Conservation (phyloP, 768 basidiomycete species). For the Baorangia bicolor region DNA sequence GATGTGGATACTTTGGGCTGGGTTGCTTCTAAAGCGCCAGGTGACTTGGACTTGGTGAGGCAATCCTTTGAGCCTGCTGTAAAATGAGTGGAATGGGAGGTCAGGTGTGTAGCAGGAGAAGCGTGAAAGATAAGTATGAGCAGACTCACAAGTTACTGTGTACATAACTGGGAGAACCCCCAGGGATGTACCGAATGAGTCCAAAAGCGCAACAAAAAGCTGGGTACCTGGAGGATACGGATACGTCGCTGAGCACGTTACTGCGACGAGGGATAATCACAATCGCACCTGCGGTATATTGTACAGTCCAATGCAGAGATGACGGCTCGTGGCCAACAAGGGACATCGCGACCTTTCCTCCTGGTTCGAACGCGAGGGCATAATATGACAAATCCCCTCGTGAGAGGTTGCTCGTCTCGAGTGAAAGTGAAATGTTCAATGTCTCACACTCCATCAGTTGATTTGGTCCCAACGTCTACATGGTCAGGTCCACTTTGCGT, state of each 20-base stretch:
- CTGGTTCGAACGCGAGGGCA: slow-evolving; percentile 41
- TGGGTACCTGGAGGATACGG: slow-evolving; percentile 35
- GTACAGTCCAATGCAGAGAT: slow-evolving; percentile 38
- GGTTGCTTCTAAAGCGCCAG: slow-evolving; percentile 32
- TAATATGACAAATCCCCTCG: slow-evolving; percentile 35
- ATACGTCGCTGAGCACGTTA: not conserved
- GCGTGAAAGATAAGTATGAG: not conserved
- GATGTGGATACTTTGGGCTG: slow-evolving; percentile 1
- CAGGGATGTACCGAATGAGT: slow-evolving; percentile 42
- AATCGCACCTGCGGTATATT: slow-evolving; percentile 40
- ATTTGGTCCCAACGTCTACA: not conserved
- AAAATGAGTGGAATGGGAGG: not conserved
- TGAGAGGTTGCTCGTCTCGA: not conserved
- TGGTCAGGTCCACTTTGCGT: not conserved
- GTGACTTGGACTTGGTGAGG: slow-evolving; percentile 16
- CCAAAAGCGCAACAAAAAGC: slow-evolving; percentile 44
- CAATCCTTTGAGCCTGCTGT: slow-evolving; percentile 32
- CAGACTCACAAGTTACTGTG: slow-evolving; percentile 37
- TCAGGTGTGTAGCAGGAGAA: not conserved
- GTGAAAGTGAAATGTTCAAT: slow-evolving; percentile 5
- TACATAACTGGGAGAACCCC: slow-evolving; percentile 38
- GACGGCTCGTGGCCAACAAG: slow-evolving; percentile 35
- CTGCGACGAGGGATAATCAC: not conserved
- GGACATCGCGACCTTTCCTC: slow-evolving; percentile 35
- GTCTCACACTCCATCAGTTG: slow-evolving; percentile 17